phyloP scores from a whole-genome alignment of 78 protist species.

The Polysphondylium violaceum region DNA sequence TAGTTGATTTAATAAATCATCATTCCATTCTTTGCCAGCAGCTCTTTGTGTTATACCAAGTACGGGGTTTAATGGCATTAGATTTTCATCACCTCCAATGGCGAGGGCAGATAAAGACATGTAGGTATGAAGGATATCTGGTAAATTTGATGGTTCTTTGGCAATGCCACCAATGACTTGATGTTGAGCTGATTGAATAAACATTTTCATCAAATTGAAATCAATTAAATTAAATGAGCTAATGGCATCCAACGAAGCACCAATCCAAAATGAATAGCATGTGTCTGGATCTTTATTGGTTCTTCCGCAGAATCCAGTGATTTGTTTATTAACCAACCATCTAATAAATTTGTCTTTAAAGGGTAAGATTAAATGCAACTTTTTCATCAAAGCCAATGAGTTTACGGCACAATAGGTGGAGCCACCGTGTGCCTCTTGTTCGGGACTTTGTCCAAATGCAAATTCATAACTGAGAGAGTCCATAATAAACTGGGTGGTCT shows the following conservation, averaged over 20 bases:
- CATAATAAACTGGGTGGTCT: conserved; percentile 36
- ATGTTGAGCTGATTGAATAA: conserved; percentile 51
- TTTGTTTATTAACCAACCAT: conserved; percentile 78
- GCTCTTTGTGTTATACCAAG: conserved; percentile 55
- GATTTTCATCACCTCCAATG: not conserved
- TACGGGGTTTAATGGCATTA: conserved; percentile 3
- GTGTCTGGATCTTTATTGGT: conserved; percentile 97
- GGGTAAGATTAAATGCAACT: conserved; percentile 8
- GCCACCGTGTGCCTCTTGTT: conserved; percentile 91
- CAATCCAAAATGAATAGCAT: conserved; percentile 99
- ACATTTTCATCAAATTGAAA: not conserved
- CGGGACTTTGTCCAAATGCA: conserved; percentile 86
- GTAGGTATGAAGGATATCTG: conserved; percentile 82
- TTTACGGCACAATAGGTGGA: conserved; percentile 90
- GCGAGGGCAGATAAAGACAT: conserved; percentile 63
- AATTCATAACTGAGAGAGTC: conserved; percentile 59
- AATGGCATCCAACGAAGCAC: conserved; percentile 80
- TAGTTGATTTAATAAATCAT: not conserved
- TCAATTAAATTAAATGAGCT: conserved; percentile 41
- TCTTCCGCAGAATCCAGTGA: conserved; percentile 96
- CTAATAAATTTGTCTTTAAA: conserved; percentile 7
- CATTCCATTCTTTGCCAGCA: conserved; percentile 49
- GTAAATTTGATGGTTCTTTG: conserved; percentile 33
- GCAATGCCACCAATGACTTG: conserved; percentile 70
- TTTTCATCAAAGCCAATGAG: conserved; percentile 77